phyloP scores from a whole-genome alignment of 106 monocot species.

The Apostasia ramifera region DNA sequence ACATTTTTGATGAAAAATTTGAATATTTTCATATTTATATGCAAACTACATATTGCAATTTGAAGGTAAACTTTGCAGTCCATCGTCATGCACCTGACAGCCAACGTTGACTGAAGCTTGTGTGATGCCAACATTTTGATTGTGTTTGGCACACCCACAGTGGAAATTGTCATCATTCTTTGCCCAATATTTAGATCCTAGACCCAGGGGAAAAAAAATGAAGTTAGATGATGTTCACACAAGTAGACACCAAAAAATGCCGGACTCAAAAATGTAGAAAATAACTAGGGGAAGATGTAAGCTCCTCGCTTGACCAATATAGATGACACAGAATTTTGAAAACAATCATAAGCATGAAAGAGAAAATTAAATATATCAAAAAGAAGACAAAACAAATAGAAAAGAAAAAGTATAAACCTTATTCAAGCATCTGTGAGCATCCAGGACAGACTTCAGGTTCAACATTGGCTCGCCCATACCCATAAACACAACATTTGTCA shows the following conservation, averaged over 20 bases:
- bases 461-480: slow-evolving; percentile 99
- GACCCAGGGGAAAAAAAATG: background rate
- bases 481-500: slow-evolving; percentile 97
- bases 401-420: slow-evolving; percentile 42
- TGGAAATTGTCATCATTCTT: slow-evolving; percentile 99
- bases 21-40: background rate
- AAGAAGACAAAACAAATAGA: background rate
- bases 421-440: slow-evolving; percentile 86
- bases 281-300: no score
- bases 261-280: no score
- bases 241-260: background rate
- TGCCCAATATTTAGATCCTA: slow-evolving; percentile 93
- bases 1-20: background rate
- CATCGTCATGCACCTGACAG: slow-evolving; percentile 56
- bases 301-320: no score
- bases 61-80: background rate
- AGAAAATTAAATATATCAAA: no score
- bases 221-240: background rate
- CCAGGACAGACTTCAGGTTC: slow-evolving; percentile 83
- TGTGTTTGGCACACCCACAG: slow-evolving; percentile 95
- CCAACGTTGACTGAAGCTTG: slow-evolving; percentile 94
- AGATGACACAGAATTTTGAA: no score
- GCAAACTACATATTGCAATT: background rate
- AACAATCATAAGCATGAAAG: no score
- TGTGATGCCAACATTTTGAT: slow-evolving; percentile 89